phyloP scores from a whole-genome alignment of 495 filamentous ascomycete species.

The Beverwykella pulmonaria region DNA sequence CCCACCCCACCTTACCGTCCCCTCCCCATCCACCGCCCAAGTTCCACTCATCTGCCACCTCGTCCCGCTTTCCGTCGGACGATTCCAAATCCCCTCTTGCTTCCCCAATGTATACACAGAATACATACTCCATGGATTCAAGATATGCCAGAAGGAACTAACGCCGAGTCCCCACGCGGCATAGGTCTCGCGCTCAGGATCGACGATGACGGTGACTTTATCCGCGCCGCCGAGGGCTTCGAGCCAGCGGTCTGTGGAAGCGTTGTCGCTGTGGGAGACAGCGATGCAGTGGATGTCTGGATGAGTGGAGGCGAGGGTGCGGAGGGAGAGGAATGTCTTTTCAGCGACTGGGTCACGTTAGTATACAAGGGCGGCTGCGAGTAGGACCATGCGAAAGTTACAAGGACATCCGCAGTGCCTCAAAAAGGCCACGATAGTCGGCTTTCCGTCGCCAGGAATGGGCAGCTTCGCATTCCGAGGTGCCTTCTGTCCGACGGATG shows the following conservation, averaged over 20 bases:
- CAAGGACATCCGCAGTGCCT: slow-evolving; percentile 66
- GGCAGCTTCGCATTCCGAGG: slow-evolving; percentile 51
- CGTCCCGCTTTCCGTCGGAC: slow-evolving; percentile 56
- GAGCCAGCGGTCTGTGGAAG: slow-evolving; percentile 59
- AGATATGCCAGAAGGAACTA: slow-evolving; percentile 55
- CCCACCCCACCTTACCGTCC: slow-evolving; percentile 54
- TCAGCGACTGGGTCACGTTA: slow-evolving; percentile 55
- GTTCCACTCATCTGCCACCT: slow-evolving; percentile 62
- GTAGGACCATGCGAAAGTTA: too few relatives aligned
- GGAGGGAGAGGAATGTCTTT: slow-evolving; percentile 57
- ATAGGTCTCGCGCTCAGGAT: slow-evolving; percentile 56
- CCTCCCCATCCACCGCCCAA: slow-evolving; percentile 57
- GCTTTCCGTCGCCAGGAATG: slow-evolving; percentile 51
- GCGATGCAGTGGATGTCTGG: slow-evolving; percentile 58
- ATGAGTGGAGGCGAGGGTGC: slow-evolving; percentile 50
- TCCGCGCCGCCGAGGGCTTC: slow-evolving; percentile 54
- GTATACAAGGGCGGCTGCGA: too few relatives aligned
- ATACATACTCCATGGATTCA: slow-evolving; percentile 52
- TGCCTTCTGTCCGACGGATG: slow-evolving; percentile 44
- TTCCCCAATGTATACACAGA: slow-evolving; percentile 53
- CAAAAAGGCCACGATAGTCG: slow-evolving; percentile 59
- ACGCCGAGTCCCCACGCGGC: slow-evolving; percentile 59
- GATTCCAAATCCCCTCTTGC: slow-evolving; percentile 60
- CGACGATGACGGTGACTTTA: slow-evolving; percentile 56
- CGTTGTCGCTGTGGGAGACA: slow-evolving; percentile 57